These are phyloP conservation scores for Plasmodium vivax DNA, from an alignment of 169 alveolate species.

Conservation along the genomic window DNA sequence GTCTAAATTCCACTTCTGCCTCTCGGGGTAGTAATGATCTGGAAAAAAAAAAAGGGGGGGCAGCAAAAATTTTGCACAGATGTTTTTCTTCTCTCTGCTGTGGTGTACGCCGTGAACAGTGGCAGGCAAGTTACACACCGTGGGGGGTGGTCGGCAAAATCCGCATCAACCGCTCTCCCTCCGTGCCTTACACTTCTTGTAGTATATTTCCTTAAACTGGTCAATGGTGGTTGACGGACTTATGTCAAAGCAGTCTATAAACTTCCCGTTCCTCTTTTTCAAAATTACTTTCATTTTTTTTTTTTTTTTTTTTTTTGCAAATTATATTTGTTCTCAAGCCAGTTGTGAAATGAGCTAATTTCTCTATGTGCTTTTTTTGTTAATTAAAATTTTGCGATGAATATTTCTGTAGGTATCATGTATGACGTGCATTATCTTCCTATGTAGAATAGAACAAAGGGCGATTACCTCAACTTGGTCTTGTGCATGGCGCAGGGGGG, in stretches of 20 bases:
- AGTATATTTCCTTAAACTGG: conserved; percentile 76
- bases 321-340: not conserved
- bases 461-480: not conserved
- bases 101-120: not conserved
- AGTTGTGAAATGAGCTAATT: not conserved
- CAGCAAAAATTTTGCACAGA: not conserved
- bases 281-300: conserved; percentile 79
- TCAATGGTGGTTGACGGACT: conserved; percentile 83
- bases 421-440: conserved; percentile 32
- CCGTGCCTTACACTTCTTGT: conserved; percentile 77
- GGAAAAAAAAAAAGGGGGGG: not conserved
- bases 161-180: not conserved
- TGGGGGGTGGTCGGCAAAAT: not conserved
- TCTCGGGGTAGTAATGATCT: conserved; percentile 88
- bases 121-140: not conserved
- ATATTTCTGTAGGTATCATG: conserved; percentile 17
- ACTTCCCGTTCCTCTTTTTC: conserved; percentile 81
- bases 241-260: conserved; percentile 79
- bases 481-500: conserved; percentile 3
- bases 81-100: not conserved
- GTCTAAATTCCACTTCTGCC: conserved; percentile 86
- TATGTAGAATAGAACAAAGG: not conserved
- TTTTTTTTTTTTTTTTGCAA: conserved; percentile 22
- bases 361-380: not conserved
- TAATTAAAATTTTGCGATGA: not conserved